Conservation (phyloP, 1,139 yeast genomes). For the Suhomyces choctaworum region DNA sequence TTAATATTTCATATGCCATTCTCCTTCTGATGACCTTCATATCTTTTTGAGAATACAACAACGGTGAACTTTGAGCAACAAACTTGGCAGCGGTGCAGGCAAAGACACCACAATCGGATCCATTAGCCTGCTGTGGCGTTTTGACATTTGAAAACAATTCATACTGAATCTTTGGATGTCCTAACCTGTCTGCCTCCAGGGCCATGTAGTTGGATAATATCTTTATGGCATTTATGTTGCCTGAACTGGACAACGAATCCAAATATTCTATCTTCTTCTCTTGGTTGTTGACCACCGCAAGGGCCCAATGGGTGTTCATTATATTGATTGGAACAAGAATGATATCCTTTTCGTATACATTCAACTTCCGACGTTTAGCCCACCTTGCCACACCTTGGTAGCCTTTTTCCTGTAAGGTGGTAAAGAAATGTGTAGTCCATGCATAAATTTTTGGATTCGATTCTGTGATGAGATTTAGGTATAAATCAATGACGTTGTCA, state of each 20-base stretch:
- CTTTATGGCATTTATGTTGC: constrained; percentile 56
- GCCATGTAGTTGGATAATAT: constrained; percentile 59
- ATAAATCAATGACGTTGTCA: constrained; percentile 86
- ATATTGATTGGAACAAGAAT: constrained; percentile 84
- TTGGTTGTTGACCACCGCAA: constrained; percentile 72
- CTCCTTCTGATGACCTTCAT: constrained; percentile 67
- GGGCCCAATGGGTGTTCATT: constrained; percentile 88
- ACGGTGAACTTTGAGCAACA: constrained; percentile 46
- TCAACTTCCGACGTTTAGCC: constrained; percentile 81
- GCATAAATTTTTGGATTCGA: constrained; percentile 51
- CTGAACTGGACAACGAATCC: constrained; percentile 65
- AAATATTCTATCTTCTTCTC: constrained; percentile 62
- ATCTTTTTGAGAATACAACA: constrained; percentile 66
- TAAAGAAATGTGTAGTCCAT: constrained; percentile 86
- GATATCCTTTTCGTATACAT: constrained; percentile 61
- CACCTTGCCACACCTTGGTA: constrained; percentile 82
- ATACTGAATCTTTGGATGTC: constrained; percentile 26
- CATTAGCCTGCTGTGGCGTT: constrained; percentile 87
- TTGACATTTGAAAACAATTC: constrained; percentile 35
- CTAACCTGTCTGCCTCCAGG: constrained; percentile 52
- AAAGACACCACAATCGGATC: constrained; percentile 94
- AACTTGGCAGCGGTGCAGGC: constrained; percentile 77
- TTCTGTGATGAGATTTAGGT: constrained; percentile 57
- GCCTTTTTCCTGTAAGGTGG: constrained; percentile 70
- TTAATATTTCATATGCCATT: constrained; percentile 60